Conservation (phyloP, 1,139 yeast species). For the Debaryomycetaceae sp. region DNA sequence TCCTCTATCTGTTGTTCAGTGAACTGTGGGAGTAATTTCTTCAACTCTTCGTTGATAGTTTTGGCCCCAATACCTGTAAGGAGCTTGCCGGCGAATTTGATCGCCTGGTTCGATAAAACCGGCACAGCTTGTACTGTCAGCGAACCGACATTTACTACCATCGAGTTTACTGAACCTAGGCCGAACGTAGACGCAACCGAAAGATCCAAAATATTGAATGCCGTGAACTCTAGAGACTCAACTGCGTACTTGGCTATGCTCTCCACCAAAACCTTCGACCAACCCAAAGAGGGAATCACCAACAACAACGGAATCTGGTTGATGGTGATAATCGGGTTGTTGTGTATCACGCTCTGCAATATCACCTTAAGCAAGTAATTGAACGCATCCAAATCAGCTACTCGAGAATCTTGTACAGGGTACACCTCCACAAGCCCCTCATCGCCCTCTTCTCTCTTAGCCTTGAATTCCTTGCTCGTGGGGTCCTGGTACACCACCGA, state of each 20-base stretch:
- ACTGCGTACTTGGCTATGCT: constrained; percentile 69
- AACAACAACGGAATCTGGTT: constrained; percentile 49
- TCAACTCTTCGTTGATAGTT: constrained; percentile 53
- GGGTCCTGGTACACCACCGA: constrained; percentile 65
- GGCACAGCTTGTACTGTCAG: constrained; percentile 76
- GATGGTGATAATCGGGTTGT: constrained; percentile 49
- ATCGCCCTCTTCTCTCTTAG: constrained; percentile 24
- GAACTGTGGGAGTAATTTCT: constrained; percentile 56
- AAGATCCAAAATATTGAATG: constrained; percentile 65
- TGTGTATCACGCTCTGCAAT: constrained; percentile 52
- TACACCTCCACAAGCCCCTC: constrained; percentile 42
- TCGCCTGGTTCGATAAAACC: constrained; percentile 63
- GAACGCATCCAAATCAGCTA: constrained; percentile 68
- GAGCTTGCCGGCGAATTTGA: constrained; percentile 52
- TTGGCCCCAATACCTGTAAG: constrained; percentile 57
- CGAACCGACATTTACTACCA: constrained; percentile 79
- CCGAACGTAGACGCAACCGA: constrained; percentile 76
- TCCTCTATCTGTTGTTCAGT: constrained; percentile 60
- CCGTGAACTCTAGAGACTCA: constrained; percentile 70
- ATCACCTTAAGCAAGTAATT: constrained; percentile 62
- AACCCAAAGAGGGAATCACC: constrained; percentile 59
- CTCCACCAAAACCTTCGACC: constrained; percentile 72
- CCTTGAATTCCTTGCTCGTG: constrained; percentile 35
- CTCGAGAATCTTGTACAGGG: constrained; percentile 64
- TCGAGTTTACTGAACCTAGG: constrained; percentile 54